Evolutionary conservation across 148 eudicot species (phyloP).

Genomic region (Rhododendron mucronatum): DNA sequence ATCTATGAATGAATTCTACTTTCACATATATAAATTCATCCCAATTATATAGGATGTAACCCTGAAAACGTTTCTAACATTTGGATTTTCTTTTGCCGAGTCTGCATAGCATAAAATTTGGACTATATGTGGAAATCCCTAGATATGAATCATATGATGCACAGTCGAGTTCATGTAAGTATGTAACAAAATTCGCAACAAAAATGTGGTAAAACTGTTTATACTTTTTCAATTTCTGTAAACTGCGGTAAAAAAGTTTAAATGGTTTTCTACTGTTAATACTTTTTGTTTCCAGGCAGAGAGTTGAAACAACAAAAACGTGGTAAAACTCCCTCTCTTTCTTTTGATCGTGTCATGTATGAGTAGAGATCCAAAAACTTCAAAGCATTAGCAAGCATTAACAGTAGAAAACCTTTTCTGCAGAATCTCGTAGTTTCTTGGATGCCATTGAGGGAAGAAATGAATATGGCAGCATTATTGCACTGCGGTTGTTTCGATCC

Average conservation of each 20-base stretch:
- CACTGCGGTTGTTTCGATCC: slow-evolving; percentile 72
- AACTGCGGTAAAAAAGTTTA: too few relatives aligned
- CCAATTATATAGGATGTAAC: not conserved
- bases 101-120: not conserved
- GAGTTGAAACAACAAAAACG: not conserved
- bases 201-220: not conserved
- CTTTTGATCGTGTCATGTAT: not conserved
- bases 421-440: slow-evolving; percentile 72
- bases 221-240: too few relatives aligned
- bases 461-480: slow-evolving; percentile 64
- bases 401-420: slow-evolving; percentile 53
- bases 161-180: not conserved
- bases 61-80: not conserved
- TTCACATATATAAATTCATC: not conserved
- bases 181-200: not conserved
- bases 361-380: not conserved
- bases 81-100: not conserved
- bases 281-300: not conserved
- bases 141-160: not conserved
- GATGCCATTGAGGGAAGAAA: slow-evolving; percentile 96
- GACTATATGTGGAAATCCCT: not conserved
- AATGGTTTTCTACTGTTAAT: too few relatives aligned
- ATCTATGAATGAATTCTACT: not conserved
- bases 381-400: not conserved
- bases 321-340: not conserved